These are phyloP conservation scores for Chimonanthus salicifolius DNA, from an alignment of 164 flowering plant genomes.

Conservation along the genomic window DNA sequence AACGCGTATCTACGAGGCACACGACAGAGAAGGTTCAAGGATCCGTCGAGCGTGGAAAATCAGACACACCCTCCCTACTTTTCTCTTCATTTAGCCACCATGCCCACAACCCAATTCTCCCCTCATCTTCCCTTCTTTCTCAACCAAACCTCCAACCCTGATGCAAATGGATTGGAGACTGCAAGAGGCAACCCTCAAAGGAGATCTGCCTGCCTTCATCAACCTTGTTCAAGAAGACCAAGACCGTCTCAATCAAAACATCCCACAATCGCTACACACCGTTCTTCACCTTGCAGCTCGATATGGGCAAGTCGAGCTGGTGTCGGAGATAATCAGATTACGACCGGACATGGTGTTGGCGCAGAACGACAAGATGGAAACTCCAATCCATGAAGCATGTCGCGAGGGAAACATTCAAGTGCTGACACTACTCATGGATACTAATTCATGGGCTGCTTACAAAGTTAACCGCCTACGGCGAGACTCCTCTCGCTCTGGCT, in stretches of 20 bases:
- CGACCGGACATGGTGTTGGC: constrained; percentile 24
- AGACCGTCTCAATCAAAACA: constrained; percentile 9
- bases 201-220: constrained; percentile 5
- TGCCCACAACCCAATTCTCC: neutral
- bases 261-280: constrained; percentile 1
- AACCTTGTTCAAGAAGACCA: constrained; percentile 7
- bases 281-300: constrained; percentile 22
- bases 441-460: constrained; percentile 7
- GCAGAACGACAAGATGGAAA: constrained; percentile 29
- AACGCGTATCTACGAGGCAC: too few relatives aligned
- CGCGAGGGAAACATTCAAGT: constrained; percentile 13
- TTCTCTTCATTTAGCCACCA: too few relatives aligned
- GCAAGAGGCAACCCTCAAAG: constrained; percentile 2
- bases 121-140: neutral
- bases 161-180: constrained; percentile 18
- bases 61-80: too few relatives aligned
- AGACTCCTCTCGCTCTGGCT: constrained; percentile 8
- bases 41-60: too few relatives aligned
- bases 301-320: constrained; percentile 20
- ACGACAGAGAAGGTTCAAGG: too few relatives aligned
- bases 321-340: constrained; percentile 15
- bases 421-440: constrained; percentile 9
- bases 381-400: constrained; percentile 31
- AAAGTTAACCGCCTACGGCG: constrained; percentile 10
- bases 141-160: neutral